A percentile compares a stretch with the other conserved stretches of the same genome.
Evolutionary conservation across 2,329 filamentous ascomycete genomes (phyloP).

Genomic region (Botrytis byssoidea): DNA sequence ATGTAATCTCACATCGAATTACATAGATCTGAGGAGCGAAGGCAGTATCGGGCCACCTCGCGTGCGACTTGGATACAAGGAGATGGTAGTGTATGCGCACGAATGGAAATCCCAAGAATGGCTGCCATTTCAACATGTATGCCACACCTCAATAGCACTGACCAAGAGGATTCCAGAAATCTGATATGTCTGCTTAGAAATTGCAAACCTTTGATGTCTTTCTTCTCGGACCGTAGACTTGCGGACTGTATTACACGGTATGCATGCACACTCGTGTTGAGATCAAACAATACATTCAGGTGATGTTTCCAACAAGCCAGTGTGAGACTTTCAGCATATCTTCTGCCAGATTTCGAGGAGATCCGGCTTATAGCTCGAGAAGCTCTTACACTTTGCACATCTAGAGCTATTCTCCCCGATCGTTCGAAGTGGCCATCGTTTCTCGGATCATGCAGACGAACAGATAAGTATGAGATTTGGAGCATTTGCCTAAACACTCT

Average conservation of each 20-base stretch:
- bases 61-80: not conserved
- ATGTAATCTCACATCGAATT: not conserved
- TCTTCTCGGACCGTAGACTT: not conserved
- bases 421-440: not conserved
- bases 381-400: not conserved
- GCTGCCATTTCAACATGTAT: not conserved
- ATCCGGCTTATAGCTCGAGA: not conserved
- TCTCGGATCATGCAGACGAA: not conserved
- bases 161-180: not conserved
- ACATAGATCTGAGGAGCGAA: not conserved
- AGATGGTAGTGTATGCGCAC: not conserved
- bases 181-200: not conserved
- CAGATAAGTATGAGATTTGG: not conserved
- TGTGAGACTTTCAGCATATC: not conserved
- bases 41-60: not conserved
- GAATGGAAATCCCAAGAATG: not conserved
- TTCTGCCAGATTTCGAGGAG: not conserved
- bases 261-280: not conserved
- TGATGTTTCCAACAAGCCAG: not conserved
- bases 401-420: too few species aligned
- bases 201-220: not conserved
- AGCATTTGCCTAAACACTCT: not conserved
- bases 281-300: not conserved
- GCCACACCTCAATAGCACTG: conserved; percentile 7
- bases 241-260: not conserved